These are phyloP conservation scores for Daldinia vernicosa DNA, from an alignment of 495 filamentous ascomycete species.

Conservation along the genomic window DNA sequence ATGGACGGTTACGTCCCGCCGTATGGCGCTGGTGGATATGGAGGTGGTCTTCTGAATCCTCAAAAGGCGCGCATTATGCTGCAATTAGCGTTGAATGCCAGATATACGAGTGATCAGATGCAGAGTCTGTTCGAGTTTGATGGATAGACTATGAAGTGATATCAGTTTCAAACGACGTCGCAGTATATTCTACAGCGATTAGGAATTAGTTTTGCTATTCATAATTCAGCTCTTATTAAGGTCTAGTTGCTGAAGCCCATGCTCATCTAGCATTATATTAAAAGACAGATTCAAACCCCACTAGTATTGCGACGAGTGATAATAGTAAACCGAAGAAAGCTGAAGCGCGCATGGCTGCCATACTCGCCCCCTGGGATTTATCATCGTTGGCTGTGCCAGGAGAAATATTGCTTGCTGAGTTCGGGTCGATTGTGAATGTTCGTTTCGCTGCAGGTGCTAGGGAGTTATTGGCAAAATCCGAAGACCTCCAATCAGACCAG, in stretches of 20 bases:
- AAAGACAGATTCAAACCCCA: conserved; percentile 10
- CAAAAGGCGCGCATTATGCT: conserved; percentile 50
- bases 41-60: conserved; percentile 47
- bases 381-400: conserved; percentile 18
- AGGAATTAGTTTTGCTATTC: background rate
- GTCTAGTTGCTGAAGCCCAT: conserved; percentile 1
- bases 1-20: conserved; percentile 41
- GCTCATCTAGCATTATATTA: conserved; percentile 14
- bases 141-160: conserved; percentile 6
- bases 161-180: background rate
- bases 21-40: conserved; percentile 25
- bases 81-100: conserved; percentile 45
- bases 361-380: conserved; percentile 14
- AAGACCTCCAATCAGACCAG: conserved; percentile 54
- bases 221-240: conserved; percentile 1
- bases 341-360: background rate
- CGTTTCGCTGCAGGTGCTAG: conserved; percentile 49
- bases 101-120: conserved; percentile 37
- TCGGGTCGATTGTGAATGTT: conserved; percentile 27
- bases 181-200: background rate
- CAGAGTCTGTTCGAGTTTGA: conserved; percentile 32
- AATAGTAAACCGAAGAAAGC: conserved; percentile 13
- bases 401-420: conserved; percentile 3
- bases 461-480: conserved; percentile 45
- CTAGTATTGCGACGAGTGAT: background rate